phyloP scores from a whole-genome alignment of 805 yeast genomes.

The Naumovozyma castellii region DNA sequence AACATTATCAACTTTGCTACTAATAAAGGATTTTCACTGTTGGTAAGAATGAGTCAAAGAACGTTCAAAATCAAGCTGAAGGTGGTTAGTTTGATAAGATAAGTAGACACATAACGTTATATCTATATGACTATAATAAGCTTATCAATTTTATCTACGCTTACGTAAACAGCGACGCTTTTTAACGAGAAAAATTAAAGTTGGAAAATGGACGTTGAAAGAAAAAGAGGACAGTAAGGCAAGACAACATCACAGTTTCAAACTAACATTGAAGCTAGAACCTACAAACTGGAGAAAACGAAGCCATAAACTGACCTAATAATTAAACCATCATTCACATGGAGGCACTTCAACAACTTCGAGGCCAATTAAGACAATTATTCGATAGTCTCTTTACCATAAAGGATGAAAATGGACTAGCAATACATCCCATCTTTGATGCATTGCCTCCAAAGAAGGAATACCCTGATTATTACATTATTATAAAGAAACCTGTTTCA shows the following conservation, averaged over 20 bases:
- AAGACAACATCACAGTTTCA: too few species aligned
- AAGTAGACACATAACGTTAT: too few species aligned
- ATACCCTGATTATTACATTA: conserved; percentile 67
- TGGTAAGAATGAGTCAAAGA: conserved; percentile 6
- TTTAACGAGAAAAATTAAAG: too few species aligned
- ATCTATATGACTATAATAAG: too few species aligned
- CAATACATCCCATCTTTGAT: conserved; percentile 25
- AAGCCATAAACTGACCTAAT: not conserved
- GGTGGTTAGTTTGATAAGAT: too few species aligned
- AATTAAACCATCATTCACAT: not conserved
- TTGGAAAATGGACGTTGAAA: too few species aligned
- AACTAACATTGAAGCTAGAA: too few species aligned
- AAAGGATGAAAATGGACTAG: conserved; percentile 24
- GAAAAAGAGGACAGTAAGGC: too few species aligned
- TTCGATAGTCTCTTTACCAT: conserved; percentile 18
- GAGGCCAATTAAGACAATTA: conserved; percentile 7
- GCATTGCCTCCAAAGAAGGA: conserved; percentile 57
- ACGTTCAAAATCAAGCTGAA: conserved; percentile 6
- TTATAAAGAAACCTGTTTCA: conserved; percentile 74
- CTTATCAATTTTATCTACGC: too few species aligned
- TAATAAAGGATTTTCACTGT: conserved; percentile 44
- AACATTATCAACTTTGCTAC: conserved; percentile 63
- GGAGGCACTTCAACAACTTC: not conserved
- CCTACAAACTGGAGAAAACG: too few species aligned
- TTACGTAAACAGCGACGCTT: too few species aligned